Conservation (phyloP, 495 filamentous ascomycete species). For the Stereocaulon alpinum region DNA sequence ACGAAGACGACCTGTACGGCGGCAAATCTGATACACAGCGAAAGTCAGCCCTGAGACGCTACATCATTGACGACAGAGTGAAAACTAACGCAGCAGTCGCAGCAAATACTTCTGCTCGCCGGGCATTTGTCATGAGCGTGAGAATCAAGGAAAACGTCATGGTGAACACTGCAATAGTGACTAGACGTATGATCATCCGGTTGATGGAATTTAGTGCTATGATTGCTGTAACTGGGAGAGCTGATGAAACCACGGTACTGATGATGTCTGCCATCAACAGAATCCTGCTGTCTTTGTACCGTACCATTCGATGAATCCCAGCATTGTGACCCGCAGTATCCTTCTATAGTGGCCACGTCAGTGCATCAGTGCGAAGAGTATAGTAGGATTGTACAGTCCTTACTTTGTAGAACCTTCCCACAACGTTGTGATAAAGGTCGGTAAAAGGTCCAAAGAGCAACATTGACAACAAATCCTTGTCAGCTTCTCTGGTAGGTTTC, state of each 20-base stretch:
- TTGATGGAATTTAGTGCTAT: background rate
- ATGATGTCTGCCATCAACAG: no score
- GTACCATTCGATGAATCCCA: no score
- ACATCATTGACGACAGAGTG: no score
- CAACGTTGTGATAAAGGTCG: background rate
- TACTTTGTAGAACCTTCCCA: background rate
- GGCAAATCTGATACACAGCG: no score
- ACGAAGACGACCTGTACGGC: constrained; percentile 8
- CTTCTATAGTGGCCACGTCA: no score
- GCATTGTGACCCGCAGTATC: no score
- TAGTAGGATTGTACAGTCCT: no score
- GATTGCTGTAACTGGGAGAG: background rate
- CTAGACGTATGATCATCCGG: background rate
- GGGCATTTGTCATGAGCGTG: constrained; percentile 17
- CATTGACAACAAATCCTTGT: background rate
- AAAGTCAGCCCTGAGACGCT: no score
- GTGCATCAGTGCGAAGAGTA: no score
- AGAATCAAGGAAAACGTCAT: constrained; percentile 15
- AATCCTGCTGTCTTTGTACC: no score
- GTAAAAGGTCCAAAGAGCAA: background rate
- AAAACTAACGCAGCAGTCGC: constrained; percentile 20
- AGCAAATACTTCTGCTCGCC: constrained; percentile 19
- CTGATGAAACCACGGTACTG: background rate
- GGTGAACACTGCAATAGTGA: constrained; percentile 17
- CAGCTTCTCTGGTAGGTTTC: background rate